Evolutionary conservation across 2,329 filamentous ascomycete genomes (phyloP), one percentile per base, ranked within the genome.

Genomic region (Neofusicoccum laricinum): DNA sequence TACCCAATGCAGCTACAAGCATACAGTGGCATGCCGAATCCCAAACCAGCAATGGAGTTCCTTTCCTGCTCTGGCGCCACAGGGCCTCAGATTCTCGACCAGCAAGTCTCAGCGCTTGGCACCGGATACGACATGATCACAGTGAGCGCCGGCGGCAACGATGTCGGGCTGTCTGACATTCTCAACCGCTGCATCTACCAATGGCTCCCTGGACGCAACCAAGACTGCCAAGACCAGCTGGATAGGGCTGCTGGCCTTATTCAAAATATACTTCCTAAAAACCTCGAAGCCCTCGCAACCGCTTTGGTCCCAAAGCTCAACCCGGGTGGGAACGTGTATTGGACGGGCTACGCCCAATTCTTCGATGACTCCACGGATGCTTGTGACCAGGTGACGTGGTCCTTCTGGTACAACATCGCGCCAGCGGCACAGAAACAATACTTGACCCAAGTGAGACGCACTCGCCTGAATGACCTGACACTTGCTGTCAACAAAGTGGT

Each of bases 391-490:
- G 61, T 63, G 10, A 34, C 61, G n/a, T 63, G 43, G 61, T 30
- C 19, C 8, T 53, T 21, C 25, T 53, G 49, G 49, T 38, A 34
- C 14, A 53, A 53, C 17, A 17, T 32, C 14, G 6, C 36, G 55
- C 41, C 41, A 19, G 41, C 41, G 7, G 41, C 41, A 19, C 41
- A 45, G 41, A 45, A 45, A 10, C 41, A 45, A 45, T 62, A 50
- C 10, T 49, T 65, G 12, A 62, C 55, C 7, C 43, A 17, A 17
- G 41, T 17, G 11, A 41, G 43, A 10, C 41, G 63, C 1, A 2
- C 8, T 12, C 34, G 40, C 19, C 11, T 65, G 55, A 65, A 65
- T 32, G 55, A 65, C 15, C 63, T 65, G 17, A 58, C 61, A 8
- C 25, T 41, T 8, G 32, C 36, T 17, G 46, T 43, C 14, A 65